A percentile compares a stretch with the other conserved stretches of the same genome.
Conservation (phyloP, 73 alveolate genomes). For the Tetrahymena borealis region DNA sequence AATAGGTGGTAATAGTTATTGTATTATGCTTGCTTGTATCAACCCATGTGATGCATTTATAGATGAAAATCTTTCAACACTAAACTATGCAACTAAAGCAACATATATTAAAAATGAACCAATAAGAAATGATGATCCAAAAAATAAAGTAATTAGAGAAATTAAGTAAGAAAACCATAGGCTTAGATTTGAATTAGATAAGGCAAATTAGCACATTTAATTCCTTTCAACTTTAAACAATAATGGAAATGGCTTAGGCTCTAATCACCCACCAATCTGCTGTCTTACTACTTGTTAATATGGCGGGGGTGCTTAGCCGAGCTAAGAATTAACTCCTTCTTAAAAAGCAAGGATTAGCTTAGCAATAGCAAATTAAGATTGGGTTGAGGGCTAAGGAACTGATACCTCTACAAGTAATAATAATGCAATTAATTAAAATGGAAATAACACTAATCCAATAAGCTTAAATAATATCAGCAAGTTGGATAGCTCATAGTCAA, state of each 20-base stretch:
- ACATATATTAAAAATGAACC: conserved; percentile 87
- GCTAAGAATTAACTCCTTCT: neutral
- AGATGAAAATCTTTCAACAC: conserved; percentile 91
- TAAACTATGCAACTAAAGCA: conserved; percentile 95
- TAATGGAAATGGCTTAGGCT: neutral
- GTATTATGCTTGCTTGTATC: conserved; percentile 94
- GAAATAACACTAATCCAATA: neutral
- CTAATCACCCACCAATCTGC: neutral
- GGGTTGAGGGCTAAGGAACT: neutral
- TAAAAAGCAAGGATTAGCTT: neutral
- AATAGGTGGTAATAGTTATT: conserved; percentile 91
- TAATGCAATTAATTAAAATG: neutral
- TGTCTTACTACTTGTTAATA: neutral
- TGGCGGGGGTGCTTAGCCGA: neutral
- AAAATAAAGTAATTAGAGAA: conserved; percentile 59
- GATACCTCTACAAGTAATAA: neutral
- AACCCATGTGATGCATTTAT: conserved; percentile 78
- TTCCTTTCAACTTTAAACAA: neutral
- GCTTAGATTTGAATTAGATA: conserved; percentile 4
- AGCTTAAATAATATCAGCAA: neutral
- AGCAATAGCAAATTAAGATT: neutral
- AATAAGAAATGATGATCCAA: conserved; percentile 85
- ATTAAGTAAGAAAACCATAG: conserved; percentile 22
- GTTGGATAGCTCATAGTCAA: neutral
- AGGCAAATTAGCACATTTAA: conserved; percentile 37